Conservation (phyloP, 2,329 filamentous ascomycete genomes). For the Trichoderma endophyticum region DNA sequence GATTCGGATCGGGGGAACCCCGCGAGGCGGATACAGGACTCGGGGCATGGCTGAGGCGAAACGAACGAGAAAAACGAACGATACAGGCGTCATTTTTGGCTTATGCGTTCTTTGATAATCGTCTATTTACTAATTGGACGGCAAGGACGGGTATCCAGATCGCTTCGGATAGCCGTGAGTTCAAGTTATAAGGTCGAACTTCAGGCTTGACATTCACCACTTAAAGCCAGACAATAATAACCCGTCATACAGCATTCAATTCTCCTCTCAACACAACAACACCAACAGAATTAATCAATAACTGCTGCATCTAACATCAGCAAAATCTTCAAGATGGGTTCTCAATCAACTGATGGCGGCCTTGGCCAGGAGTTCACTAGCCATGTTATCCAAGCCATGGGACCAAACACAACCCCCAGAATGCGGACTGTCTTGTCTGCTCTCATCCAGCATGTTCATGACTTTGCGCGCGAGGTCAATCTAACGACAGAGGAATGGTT, state of each 20-base stretch:
- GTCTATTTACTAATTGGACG: not conserved
- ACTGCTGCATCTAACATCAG: not conserved
- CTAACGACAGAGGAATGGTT: constrained; percentile 81
- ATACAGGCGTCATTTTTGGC: not conserved
- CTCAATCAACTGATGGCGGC: constrained; percentile 21
- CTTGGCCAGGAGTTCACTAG: constrained; percentile 61
- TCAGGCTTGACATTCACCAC: not conserved
- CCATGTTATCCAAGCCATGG: constrained; percentile 69
- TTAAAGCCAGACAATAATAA: not conserved
- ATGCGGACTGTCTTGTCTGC: constrained; percentile 65
- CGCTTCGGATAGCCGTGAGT: not conserved
- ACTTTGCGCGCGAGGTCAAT: constrained; percentile 76
- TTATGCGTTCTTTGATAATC: constrained; percentile 1
- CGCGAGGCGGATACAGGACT: constrained; percentile 1
- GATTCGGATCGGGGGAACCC: constrained; percentile 9
- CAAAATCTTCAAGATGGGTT: not conserved
- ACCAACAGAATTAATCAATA: not conserved
- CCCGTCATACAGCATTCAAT: not conserved
- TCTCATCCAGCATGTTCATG: constrained; percentile 72
- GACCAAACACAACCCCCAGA: constrained; percentile 66
- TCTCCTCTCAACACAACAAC: not conserved
- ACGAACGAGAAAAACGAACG: not conserved
- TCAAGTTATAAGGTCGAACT: not conserved
- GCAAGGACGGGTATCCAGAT: not conserved
- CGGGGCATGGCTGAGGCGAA: not conserved